Evolutionary conservation across 257 asterid species (phyloP), one percentile per base, ranked within the genome.

Genomic region (Oldenlandia corymbosa): DNA sequence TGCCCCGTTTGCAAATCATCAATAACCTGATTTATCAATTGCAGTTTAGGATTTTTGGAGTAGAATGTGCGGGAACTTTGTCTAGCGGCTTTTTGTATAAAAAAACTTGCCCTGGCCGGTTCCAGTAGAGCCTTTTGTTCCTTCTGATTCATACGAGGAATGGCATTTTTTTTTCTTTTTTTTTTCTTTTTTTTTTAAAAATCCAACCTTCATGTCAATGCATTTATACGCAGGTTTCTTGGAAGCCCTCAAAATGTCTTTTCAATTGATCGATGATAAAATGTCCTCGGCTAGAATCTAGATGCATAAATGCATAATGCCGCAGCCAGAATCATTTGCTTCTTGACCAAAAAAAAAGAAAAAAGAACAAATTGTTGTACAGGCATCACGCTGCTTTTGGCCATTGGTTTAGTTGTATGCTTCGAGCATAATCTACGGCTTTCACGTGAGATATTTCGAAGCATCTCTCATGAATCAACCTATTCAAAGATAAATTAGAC

Each of bases 1-100:
- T 92, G 98, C 62, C 98, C 98, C 2, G 75, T 89, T 60, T 92
- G 98, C 95, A 92, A 91, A 80, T 83, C 83, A 28, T 84, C 95
- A 48, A 65, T 92, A 60, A 76, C 93, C 6, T 88, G 83, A 80
- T 50, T 49, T 16, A 18, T 62, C n/a, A 51, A 42, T 7, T 8
- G 42, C 2, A 30, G 45, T 30, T 32, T 45, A 34, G 28, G 39
- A 62, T 23, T 50, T 17, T 20, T 56, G 45, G 5, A 30, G 27
- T 31, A 21, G 24, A 34, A 54, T 9, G 60, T 54, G 60, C 60
- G 14, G 60, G 43, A 55, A 31, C 42, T 12, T 30, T 16, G 24
- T 31, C 26, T 7, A 7, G 36, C 28, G 43, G 43, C 43, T 31
- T 55, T 31, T 30, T 21, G 12, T 31, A 17, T 2, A 7, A 14